phyloP scores from a whole-genome alignment of 371 early-diverging fungal species.

The Mortierella sp. region DNA sequence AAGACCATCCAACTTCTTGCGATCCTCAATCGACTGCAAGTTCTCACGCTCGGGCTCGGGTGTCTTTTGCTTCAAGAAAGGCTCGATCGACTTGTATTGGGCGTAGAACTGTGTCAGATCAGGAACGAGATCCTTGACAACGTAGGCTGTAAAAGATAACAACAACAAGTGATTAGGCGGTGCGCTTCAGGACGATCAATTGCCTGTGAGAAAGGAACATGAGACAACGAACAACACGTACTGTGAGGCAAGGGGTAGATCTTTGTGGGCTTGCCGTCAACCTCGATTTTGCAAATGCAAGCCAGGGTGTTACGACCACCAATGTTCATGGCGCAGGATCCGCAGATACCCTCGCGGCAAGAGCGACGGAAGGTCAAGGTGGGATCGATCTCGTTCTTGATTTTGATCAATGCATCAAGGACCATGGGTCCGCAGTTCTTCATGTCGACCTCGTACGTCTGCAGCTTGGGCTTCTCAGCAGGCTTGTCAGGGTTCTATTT shows the following conservation, averaged over 20 bases:
- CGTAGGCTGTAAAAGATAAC: constrained; percentile 65
- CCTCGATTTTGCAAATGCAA: constrained; percentile 89
- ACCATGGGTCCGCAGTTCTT: constrained; percentile 95
- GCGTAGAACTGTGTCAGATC: constrained; percentile 96
- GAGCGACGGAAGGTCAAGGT: constrained; percentile 82
- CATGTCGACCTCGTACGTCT: constrained; percentile 90
- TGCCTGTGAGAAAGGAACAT: not conserved
- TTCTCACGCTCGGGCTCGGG: constrained; percentile 82
- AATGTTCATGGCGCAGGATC: constrained; percentile 98
- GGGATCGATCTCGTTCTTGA: constrained; percentile 95
- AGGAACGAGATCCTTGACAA: constrained; percentile 88
- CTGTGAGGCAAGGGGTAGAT: constrained; percentile 98
- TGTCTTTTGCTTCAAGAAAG: constrained; percentile 90
- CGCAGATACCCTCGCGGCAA: constrained; percentile 90
- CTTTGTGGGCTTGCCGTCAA: constrained; percentile 73
- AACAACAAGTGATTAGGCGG: not conserved
- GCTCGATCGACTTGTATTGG: constrained; percentile 96
- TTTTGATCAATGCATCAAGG: constrained; percentile 93
- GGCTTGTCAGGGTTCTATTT: constrained; percentile 89
- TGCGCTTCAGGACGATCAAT: too few species aligned
- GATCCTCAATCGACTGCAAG: constrained; percentile 90
- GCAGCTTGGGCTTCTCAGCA: constrained; percentile 86
- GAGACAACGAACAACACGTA: constrained; percentile 49
- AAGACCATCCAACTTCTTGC: constrained; percentile 95
- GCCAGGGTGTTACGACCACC: constrained; percentile 94